These are phyloP conservation scores for Akanthomyces uredinophilus DNA, from an alignment of 2,329 filamentous ascomycete species.

Conservation along the genomic window DNA sequence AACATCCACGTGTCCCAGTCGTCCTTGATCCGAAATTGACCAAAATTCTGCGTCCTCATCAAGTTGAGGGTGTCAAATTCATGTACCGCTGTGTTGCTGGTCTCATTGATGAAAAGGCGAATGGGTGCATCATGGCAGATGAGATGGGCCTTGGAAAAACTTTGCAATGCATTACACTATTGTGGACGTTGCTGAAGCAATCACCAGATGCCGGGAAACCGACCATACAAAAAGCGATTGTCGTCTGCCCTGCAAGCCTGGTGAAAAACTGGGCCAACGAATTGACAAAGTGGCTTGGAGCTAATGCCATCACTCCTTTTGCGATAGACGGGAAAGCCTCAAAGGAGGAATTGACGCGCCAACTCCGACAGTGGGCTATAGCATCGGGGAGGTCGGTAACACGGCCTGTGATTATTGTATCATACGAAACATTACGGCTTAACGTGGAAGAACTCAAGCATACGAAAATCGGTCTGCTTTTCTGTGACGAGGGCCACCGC, in stretches of 20 bases:
- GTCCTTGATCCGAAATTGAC: constrained; percentile 88
- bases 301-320: constrained; percentile 86
- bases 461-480: constrained; percentile 83
- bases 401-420: constrained; percentile 91
- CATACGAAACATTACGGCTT: constrained; percentile 89
- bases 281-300: constrained; percentile 90
- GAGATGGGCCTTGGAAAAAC: constrained; percentile 99
- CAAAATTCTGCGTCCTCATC: constrained; percentile 91
- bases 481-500: constrained; percentile 95
- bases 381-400: constrained; percentile 84
- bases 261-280: constrained; percentile 99
- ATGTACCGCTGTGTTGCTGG: constrained; percentile 92
- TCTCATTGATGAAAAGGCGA: constrained; percentile 87
- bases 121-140: constrained; percentile 99
- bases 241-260: constrained; percentile 92
- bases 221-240: constrained; percentile 93
- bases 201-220: constrained; percentile 90
- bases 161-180: constrained; percentile 88
- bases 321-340: constrained; percentile 95
- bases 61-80: constrained; percentile 97
- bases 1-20: constrained; percentile 86
- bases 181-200: constrained; percentile 96
- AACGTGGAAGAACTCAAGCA: constrained; percentile 88
- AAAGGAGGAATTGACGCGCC: constrained; percentile 85
- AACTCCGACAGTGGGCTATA: constrained; percentile 93